Base-by-base conservation (phyloP, 257 asterid species). In the Solanum peruvianum region DNA sequence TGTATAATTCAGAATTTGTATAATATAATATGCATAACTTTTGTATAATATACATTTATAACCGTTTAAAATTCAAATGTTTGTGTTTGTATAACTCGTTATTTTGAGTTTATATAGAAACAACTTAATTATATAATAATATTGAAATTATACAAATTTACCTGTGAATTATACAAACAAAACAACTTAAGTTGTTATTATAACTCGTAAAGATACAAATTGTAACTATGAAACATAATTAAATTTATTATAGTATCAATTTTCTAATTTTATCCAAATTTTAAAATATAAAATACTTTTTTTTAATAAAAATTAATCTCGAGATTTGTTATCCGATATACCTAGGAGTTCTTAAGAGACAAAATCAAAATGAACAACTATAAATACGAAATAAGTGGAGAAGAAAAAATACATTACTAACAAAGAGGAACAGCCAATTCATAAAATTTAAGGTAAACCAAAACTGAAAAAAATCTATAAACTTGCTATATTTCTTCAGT, bases 171-270 rank as follows among this genome's bases (percentile, higher is more conserved):
- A 56, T 4, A 56, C n/a, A 56, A 56, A 18, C 10, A 1, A 56
- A 2, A 0, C 0, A 56, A 0, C n/a, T 56, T 56, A 56, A 56
- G 3, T 0, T 56, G n/a, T 16, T 56, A 23, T 11, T 18, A 7
- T 10, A 56, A 7, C 1, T 23, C 3, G 11, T 56, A 18, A 49
- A 56, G 18, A 56, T 0, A 0, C 11, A 56, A 56, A 52, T 0
- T 56, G 7, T 18, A 18, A 4, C 4, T 16, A 52, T 7, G 62
- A 56, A 18, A 0, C n/a, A 52, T 52, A 16, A 16, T 52, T 52
- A 52, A 52, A 0, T 16, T 52, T 52, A 52, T 52, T 52, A 52
- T 52, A 52, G 0, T 6, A 4, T 23, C 1, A 16, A 52, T 52
- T 52, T 52, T 4, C 11, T 20, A 58, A 62, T 23, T 60, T 62